Evolutionary conservation across 306 rosid genomes (phyloP).

Genomic region (Cucumis melo): DNA sequence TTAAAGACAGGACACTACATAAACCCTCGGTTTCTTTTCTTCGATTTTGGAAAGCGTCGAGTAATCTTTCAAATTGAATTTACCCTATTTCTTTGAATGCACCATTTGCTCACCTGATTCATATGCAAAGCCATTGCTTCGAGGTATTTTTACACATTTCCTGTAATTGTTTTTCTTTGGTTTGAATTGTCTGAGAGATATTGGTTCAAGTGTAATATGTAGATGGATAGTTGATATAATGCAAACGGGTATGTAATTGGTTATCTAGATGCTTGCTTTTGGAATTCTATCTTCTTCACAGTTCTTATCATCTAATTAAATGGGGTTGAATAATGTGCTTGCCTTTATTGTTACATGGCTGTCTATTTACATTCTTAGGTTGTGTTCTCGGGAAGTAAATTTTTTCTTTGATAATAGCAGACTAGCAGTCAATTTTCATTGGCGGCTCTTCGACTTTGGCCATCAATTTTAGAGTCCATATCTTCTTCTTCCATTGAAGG

Average conservation of each 20-base stretch:
- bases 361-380: background rate
- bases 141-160: slow-evolving; percentile 34
- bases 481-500: background rate
- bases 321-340: background rate
- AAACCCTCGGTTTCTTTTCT: background rate
- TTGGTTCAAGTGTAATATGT: background rate
- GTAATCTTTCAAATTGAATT: no score
- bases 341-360: background rate
- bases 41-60: no score
- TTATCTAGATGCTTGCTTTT: background rate
- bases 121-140: slow-evolving; percentile 56
- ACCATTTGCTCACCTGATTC: no score
- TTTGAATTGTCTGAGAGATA: background rate
- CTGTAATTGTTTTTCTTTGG: background rate
- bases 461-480: background rate
- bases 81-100: no score
- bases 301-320: background rate
- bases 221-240: background rate
- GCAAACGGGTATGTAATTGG: background rate
- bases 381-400: background rate
- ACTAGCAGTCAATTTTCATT: background rate
- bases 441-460: no score
- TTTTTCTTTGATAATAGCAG: background rate
- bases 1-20: background rate
- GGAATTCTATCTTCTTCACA: background rate